These are phyloP conservation scores for Cladosporium sp. DNA, from an alignment of 2,329 filamentous ascomycete species.

Conservation along the genomic window DNA sequence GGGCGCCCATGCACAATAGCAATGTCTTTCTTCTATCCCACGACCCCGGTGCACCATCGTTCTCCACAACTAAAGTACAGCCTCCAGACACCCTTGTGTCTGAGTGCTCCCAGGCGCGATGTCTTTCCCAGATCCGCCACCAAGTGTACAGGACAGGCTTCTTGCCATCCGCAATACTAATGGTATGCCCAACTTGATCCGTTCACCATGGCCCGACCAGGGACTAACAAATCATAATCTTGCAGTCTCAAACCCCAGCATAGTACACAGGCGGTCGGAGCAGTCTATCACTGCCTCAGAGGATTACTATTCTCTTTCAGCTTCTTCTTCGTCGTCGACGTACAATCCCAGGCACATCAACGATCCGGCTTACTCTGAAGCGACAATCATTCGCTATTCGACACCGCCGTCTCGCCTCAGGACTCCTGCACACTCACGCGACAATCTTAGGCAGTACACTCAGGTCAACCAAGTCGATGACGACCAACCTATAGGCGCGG, in stretches of 20 bases:
- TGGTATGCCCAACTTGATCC: background rate
- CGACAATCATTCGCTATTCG: slow-evolving; percentile 27
- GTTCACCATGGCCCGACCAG: background rate
- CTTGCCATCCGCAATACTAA: slow-evolving; percentile 10
- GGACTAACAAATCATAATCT: background rate
- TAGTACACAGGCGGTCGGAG: slow-evolving; percentile 35
- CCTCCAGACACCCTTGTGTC: background rate
- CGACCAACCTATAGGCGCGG: background rate
- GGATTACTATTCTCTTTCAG: slow-evolving; percentile 45
- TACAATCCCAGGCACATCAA: slow-evolving; percentile 25
- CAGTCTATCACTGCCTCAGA: slow-evolving; percentile 47
- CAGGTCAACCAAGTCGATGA: slow-evolving; percentile 7
- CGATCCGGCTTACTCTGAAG: slow-evolving; percentile 16
- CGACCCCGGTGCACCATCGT: slow-evolving; percentile 4
- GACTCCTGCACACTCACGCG: slow-evolving; percentile 30
- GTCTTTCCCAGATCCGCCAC: slow-evolving; percentile 12
- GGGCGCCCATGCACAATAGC: slow-evolving; percentile 6
- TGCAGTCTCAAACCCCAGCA: slow-evolving; percentile 28
- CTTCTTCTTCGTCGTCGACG: slow-evolving; percentile 16
- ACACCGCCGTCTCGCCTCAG: slow-evolving; percentile 34
- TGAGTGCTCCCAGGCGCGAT: slow-evolving; percentile 1
- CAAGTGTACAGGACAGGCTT: slow-evolving; percentile 5
- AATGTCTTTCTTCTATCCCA: slow-evolving; percentile 13
- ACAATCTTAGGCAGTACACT: slow-evolving; percentile 14
- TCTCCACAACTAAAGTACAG: slow-evolving; percentile 2